A percentile compares a stretch with the other conserved stretches of the same genome.
These are phyloP conservation scores for Pythium phragmiticola DNA, from an alignment of 352 stramenopile genomes.

Conservation along the genomic window DNA sequence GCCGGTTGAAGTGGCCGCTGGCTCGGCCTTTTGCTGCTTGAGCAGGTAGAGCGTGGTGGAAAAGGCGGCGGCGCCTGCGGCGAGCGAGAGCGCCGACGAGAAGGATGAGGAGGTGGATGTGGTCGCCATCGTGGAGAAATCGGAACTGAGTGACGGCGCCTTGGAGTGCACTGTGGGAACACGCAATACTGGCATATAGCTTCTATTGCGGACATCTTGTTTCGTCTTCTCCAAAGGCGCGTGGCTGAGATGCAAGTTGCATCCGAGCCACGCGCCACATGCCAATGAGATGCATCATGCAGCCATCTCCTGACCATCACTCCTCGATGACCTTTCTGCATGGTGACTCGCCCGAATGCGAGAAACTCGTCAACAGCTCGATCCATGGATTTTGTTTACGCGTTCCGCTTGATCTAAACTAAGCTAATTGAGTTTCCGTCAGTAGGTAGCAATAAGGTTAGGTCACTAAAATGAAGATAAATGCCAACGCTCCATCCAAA, in stretches of 20 bases:
- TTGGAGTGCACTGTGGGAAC: not conserved
- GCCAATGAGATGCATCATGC: no score
- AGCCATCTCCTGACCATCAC: no score
- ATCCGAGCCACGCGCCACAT: no score
- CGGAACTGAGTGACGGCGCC: not conserved
- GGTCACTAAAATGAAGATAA: constrained; percentile 14
- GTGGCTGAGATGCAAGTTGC: not conserved
- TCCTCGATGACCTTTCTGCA: no score
- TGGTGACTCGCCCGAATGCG: no score
- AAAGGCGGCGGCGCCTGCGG: constrained; percentile 23
- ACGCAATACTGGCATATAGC: not conserved
- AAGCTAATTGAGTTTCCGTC: no score
- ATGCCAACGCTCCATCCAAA: constrained; percentile 6
- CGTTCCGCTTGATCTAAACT: no score
- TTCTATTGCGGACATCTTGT: no score
- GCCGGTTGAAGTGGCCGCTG: constrained; percentile 3
- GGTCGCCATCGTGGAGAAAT: constrained; percentile 19
- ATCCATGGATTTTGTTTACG: no score
- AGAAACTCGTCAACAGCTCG: no score
- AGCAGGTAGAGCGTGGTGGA: constrained; percentile 24
- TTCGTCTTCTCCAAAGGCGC: not conserved
- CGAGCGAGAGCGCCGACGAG: constrained; percentile 19
- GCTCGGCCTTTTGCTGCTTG: constrained; percentile 28
- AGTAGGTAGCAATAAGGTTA: constrained; percentile 3
- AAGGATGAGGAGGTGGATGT: constrained; percentile 9